Base-by-base conservation (phyloP, 1,139 yeast genomes). In the Debaryomyces coudertii region DNA sequence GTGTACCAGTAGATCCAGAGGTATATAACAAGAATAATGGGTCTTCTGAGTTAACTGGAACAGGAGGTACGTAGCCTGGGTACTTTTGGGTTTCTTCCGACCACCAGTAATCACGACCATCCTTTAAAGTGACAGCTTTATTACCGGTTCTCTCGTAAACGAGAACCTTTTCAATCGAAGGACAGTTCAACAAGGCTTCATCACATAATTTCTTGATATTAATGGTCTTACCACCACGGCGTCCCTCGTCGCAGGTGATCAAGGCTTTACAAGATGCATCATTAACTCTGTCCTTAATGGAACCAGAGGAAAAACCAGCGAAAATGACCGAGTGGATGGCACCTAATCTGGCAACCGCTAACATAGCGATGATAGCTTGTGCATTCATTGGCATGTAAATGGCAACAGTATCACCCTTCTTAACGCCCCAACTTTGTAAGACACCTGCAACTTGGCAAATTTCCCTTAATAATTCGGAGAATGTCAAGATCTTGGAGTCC, bases 361-460 rank as follows among this genome's bases (percentile, higher is more conserved):
- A 79, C 88, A 93, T 85, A 53, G 99, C 92, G 56, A 93, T 79
- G 49, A 93, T 82, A 44, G 98, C 97, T 69, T 90, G 96, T 46
- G 97, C 90, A 52, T 90, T 90, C 98, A 93, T 93, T 63, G 99
- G 99, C 73, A 93, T 74, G 72, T 93, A 93, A 55, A 93, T 86
- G 51, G 97, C 98, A 50, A 93, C 98, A 36, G 95, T 89, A 66
- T 93, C 99, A 65, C 99, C 98, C 69, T 89, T 89, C 56, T 76
- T 69, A 60, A 93, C 85, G 52, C 98, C 98, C 90, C 96, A 89
- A 45, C 84, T 76, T 61, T 80, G 71, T 65, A 93, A 80, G 29
- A 90, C 89, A 61, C 92, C 95, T 18, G 98, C 97, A 43, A 89
- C 89, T 62, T 85, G 82, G 56, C 90, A 86, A 35, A 93, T 97